Percentiles rank a stretch among this genome's conserved stretches.
Evolutionary conservation across 768 basidiomycete species (phyloP).

Genomic region (Boletus edulis): DNA sequence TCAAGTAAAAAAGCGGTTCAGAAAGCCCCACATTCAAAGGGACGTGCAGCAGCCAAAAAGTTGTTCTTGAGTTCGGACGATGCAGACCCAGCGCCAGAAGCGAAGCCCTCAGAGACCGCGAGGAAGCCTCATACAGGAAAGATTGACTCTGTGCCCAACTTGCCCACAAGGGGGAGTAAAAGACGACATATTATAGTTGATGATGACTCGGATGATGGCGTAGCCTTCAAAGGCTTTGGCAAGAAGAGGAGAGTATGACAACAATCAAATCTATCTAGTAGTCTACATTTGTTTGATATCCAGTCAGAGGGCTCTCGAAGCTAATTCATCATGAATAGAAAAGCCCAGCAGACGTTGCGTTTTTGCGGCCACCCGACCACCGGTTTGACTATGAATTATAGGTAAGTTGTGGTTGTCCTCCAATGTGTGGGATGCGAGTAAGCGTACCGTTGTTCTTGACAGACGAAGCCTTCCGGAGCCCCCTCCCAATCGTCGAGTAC

Average conservation of each 20-base stretch:
- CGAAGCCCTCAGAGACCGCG: background rate
- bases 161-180: slow-evolving; percentile 20
- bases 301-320: slow-evolving; percentile 6
- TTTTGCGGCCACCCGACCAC: slow-evolving; percentile 86
- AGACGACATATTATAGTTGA: slow-evolving; percentile 43
- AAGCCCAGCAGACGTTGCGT: slow-evolving; percentile 83
- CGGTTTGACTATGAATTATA: slow-evolving; percentile 59
- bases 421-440: background rate
- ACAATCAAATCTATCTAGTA: slow-evolving; percentile 1
- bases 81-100: slow-evolving; percentile 24
- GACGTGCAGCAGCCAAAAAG: slow-evolving; percentile 26
- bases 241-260: slow-evolving; percentile 26
- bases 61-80: slow-evolving; percentile 56
- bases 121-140: slow-evolving; percentile 5
- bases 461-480: slow-evolving; percentile 96
- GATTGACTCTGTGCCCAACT: background rate
- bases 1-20: slow-evolving; percentile 13
- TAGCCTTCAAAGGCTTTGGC: slow-evolving; percentile 65
- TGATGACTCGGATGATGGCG: slow-evolving; percentile 72
- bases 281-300: background rate
- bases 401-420: background rate
- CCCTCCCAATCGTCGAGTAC: slow-evolving; percentile 93
- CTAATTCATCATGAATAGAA: slow-evolving; percentile 75
- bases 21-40: slow-evolving; percentile 31
- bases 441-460: slow-evolving; percentile 85